phyloP scores from a whole-genome alignment of 192 early-diverging fungal genomes.

The Backusella tuberculispora region DNA sequence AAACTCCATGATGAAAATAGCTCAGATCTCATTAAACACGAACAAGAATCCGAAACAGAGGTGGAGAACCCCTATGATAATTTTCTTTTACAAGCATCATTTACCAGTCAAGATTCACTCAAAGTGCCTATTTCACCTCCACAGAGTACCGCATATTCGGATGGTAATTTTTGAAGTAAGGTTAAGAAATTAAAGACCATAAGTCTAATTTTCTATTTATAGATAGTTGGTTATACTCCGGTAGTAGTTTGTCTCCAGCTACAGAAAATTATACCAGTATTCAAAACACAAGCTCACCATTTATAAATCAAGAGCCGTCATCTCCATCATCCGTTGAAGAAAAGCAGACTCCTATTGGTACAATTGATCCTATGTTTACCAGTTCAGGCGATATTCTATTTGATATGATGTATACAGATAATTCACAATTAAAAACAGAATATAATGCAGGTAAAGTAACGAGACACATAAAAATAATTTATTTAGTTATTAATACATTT shows the following conservation, averaged over 20 bases:
- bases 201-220: background rate
- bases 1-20: slow-evolving; percentile 67
- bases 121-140: slow-evolving; percentile 26
- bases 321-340: slow-evolving; percentile 11
- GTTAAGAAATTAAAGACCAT: background rate
- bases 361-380: slow-evolving; percentile 1
- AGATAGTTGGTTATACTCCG: slow-evolving; percentile 16
- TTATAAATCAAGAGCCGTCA: background rate
- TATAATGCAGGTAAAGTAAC: slow-evolving; percentile 25
- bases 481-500: background rate
- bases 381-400: slow-evolving; percentile 2
- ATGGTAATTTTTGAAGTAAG: slow-evolving; percentile 25
- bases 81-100: slow-evolving; percentile 3
- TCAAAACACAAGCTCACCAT: slow-evolving; percentile 1
- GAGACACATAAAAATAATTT: background rate
- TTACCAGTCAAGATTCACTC: slow-evolving; percentile 6
- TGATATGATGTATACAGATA: slow-evolving; percentile 14
- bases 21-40: background rate
- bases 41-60: background rate
- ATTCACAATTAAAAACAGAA: slow-evolving; percentile 26
- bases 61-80: background rate
- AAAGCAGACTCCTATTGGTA: slow-evolving; percentile 2
- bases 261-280: slow-evolving; percentile 3
- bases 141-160: slow-evolving; percentile 31
- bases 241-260: background rate